Evolutionary conservation across 2,329 filamentous ascomycete genomes (phyloP), one percentile per base, ranked within the genome.

Genomic region (Periconia macrospinosa): DNA sequence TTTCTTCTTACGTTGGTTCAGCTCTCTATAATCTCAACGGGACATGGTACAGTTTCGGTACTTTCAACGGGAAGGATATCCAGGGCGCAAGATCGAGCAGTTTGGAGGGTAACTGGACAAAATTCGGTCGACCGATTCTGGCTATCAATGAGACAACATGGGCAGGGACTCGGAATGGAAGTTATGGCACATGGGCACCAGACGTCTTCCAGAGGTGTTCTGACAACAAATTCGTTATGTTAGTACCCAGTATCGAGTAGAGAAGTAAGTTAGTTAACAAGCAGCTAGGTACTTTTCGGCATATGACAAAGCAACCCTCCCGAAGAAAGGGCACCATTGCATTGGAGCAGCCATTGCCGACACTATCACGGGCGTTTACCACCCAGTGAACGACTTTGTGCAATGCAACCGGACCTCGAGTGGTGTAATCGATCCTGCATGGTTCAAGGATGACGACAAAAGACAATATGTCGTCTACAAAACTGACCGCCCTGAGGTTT

Each of bases 341-440:
- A 27, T 27, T 8, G 23, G 23, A 5, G 23, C 23, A 27, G 48
- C 48, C 27, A 33, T 50, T 20, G 37, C 37, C 27, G 48, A 50
- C 33, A 50, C 23, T 15, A 43, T 45, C 27, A 23, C 37, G 14
- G 48, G 48, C 7, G 18, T 37, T 30, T 50, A 45, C 37, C 48
- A 44, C 23, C 48, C 48, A n/a, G 48, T 50, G 3, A 50, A 50
- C 41, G 48, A 50, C 41, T 50, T 50, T 30, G 48, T 50, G n/a
- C 48, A 50, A 30, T 50, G 48, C 41, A 50, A 50, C 30, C 48
- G 48, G 30, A 42, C 48, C 18, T 49, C 47, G 6, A 20, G 41
- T 30, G 48, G 48, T 40, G 41, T 50, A 5, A 50, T 50, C 23
- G 48, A 50, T 19, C 41, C 48, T 44, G 48, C 48, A 14, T 50